phyloP scores from a whole-genome alignment of 352 stramenopile species.

The Phytophthora ohioensis region DNA sequence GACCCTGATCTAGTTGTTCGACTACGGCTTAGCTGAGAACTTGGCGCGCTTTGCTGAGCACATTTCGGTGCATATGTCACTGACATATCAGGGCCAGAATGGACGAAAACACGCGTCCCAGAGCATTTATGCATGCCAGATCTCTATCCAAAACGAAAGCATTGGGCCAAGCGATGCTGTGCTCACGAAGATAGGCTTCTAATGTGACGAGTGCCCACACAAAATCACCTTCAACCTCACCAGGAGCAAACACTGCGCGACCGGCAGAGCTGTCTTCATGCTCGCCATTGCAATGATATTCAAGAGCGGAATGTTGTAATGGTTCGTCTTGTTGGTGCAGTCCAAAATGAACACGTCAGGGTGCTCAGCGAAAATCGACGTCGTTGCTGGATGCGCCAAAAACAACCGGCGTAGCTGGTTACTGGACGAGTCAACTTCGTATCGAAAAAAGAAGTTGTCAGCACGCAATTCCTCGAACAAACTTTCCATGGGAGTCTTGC shows the following conservation, averaged over 20 bases:
- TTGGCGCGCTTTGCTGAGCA: constrained; percentile 2
- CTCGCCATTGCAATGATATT: background rate
- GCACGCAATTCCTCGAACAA: background rate
- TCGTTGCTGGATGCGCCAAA: constrained; percentile 9
- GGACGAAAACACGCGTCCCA: background rate
- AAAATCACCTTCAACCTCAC: background rate
- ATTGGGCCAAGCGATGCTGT: background rate
- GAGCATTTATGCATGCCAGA: constrained; percentile 1
- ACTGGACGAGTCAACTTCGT: background rate
- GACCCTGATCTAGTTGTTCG: background rate
- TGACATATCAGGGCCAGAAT: background rate
- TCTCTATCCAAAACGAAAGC: background rate
- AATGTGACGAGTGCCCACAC: background rate
- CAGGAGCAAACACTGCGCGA: background rate
- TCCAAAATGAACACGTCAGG: background rate
- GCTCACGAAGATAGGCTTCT: background rate
- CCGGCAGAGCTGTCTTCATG: background rate
- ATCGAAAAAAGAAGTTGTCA: background rate
- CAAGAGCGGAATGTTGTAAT: background rate
- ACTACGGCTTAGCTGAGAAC: background rate
- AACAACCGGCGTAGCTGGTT: constrained; percentile 10
- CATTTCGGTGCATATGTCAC: constrained; percentile 7
- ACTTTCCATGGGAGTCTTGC: background rate
- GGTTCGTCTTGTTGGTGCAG: constrained; percentile 8
- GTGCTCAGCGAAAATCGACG: constrained; percentile 1